Conservation (phyloP, 106 monocot genomes). For the Acorus calamus region DNA sequence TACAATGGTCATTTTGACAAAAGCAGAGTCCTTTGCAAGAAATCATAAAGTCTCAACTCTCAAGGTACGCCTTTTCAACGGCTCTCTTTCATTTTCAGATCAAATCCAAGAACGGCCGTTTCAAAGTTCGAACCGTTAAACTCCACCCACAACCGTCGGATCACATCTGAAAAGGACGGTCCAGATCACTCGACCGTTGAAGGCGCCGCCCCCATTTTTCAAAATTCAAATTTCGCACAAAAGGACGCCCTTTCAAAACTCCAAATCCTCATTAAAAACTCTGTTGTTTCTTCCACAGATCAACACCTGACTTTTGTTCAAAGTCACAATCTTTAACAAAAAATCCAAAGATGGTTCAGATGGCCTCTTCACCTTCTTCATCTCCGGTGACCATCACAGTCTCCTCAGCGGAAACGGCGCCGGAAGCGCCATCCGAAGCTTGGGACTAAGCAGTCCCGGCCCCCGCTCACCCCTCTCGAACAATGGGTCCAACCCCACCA, state of each 20-base stretch:
- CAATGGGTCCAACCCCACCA: slow-evolving; percentile 4
- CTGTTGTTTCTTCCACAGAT: not conserved
- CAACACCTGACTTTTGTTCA: not conserved
- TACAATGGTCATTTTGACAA: too few species aligned
- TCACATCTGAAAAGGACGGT: not conserved
- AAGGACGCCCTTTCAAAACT: not conserved
- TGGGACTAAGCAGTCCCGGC: slow-evolving; percentile 52
- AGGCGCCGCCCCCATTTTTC: too few species aligned
- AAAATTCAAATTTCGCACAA: not conserved
- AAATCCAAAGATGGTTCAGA: slow-evolving; percentile 26
- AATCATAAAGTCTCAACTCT: too few species aligned
- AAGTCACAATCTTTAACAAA: not conserved
- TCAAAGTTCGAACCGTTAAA: too few species aligned
- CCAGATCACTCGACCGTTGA: slow-evolving; percentile 11
- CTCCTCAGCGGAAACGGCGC: slow-evolving; percentile 22
- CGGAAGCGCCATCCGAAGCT: slow-evolving; percentile 11
- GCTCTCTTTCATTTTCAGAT: too few species aligned
- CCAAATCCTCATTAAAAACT: not conserved
- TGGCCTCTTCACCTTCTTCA: slow-evolving; percentile 8
- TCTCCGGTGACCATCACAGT: slow-evolving; percentile 62
- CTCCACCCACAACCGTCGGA: too few species aligned
- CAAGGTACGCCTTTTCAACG: too few species aligned
- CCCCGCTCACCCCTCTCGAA: slow-evolving; percentile 30
- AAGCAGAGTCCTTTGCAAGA: too few species aligned
- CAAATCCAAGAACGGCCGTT: too few species aligned